Evolutionary conservation across 1,284 basidiomycete genomes (phyloP), one percentile per base, ranked within the genome.

Genomic region (Lentinula novae-zelandiae): DNA sequence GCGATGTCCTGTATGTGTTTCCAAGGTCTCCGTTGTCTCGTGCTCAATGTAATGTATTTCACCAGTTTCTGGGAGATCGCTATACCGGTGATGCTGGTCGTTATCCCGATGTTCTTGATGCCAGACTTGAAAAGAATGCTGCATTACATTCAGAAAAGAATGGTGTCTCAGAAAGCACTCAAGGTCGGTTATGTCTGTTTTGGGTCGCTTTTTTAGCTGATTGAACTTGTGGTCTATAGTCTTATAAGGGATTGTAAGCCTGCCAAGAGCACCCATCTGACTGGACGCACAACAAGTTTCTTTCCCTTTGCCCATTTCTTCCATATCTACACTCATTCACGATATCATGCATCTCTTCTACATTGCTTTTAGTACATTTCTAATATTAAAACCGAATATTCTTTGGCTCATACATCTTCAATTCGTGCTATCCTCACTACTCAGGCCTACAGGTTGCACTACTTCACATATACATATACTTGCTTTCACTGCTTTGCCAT

Each of bases 1-100:
- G 36, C 33, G 85, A 87, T 66, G 13, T 77, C 1, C 61, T 87
- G 84, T 85, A 71, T 48, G 82, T 68, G 2, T 5, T 34, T 44
- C 12, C 48, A 27, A 34, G 12, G 36, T 53, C 38, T 52, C 7
- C 39, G 51, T 44, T 12, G 6, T 38, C 17, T 39, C 12, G 57
- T 60, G 53, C 49, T 38, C 42, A 56, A 36, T 36, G 12, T 50
- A 8, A 33, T 22, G 44, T 56, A 33, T 7, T 27, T 40, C 5
- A 65, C 44, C 22, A 87, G 82, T n/a, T 90, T 89, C 75, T 89
- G 88, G 87, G 71, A 77, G 63, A 82, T 89, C 62, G 82, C 85
- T 0, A 64, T 86, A 3, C 87, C 86, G 0, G 73, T 87, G 10
- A 85, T 87, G 83, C 71, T 71, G 22, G 70, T 82, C 39, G 76